A percentile compares a stretch with the other conserved stretches of the same genome.
These are phyloP conservation scores for Tetrahymena borealis DNA, from an alignment of 73 alveolate species.

Conservation along the genomic window DNA sequence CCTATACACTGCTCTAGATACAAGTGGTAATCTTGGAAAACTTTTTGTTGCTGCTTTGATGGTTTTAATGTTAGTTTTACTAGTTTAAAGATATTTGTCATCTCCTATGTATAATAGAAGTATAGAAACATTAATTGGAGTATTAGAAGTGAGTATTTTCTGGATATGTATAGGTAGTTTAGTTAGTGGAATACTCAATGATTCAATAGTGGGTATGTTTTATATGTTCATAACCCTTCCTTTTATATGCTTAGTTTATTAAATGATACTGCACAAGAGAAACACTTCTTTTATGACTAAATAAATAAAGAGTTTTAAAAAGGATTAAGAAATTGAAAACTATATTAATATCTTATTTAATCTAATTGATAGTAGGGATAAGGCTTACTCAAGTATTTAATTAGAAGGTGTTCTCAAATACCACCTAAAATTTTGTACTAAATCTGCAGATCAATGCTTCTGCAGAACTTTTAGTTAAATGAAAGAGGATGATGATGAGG, in stretches of 20 bases:
- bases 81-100: not conserved
- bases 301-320: not conserved
- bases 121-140: not conserved
- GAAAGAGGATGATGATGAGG: constrained; percentile 15
- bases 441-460: constrained; percentile 5
- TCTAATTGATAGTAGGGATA: constrained; percentile 14
- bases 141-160: not conserved
- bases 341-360: not conserved
- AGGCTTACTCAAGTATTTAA: constrained; percentile 1
- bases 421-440: constrained; percentile 6
- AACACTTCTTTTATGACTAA: not conserved
- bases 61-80: not conserved
- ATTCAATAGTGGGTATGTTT: constrained; percentile 6
- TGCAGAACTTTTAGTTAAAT: constrained; percentile 6
- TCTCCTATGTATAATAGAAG: not conserved
- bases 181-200: not conserved
- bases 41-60: not conserved
- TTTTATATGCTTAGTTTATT: not conserved
- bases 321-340: not conserved
- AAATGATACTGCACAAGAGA: not conserved
- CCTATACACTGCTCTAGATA: not conserved
- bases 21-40: not conserved
- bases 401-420: constrained; percentile 23
- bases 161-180: not conserved
- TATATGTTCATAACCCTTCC: constrained; percentile 18